Evolutionary conservation across 1,139 yeast species (phyloP), one percentile per base, ranked within the genome.

Genomic region (Candida dubliniensis): DNA sequence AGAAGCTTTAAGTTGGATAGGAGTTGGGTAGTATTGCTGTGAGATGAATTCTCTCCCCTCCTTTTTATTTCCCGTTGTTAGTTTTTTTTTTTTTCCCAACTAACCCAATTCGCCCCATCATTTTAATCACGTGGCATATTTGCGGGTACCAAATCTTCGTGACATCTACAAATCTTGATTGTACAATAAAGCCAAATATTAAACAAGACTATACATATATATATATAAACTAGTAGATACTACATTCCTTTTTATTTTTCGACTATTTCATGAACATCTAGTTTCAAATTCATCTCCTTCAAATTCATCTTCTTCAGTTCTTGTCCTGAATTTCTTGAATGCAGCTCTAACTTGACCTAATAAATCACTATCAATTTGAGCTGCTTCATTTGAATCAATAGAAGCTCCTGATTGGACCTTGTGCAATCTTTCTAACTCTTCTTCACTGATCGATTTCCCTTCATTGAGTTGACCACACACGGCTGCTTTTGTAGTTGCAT

Each of bases 221-320:
- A 18, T 18, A 18, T 18, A 18, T 18, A 18, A 18, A 18, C 23
- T 18, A 18, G 5, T 5, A 18, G 23, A 18, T 18, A 18, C 3
- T 18, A 18, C 23, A 18, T 18, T 18, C 23, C 3, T 18, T 18
- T 18, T 3, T 18, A 5, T 18, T 18, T 18, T 3, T 18, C 5
- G 23, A 5, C 5, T 5, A 18, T 18, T 5, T 18, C 41, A 38
- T 11, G 47, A 49, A 38, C 56, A 50, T 50, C 72, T 65, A 10
- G 87, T 76, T 56, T 81, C 87, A 50, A 79, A 72, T 58, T 82
- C 88, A 50, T 82, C 87, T 36, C 76, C 73, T 3, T 77, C 67
- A 39, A 74, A 67, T 37, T 66, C 71, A 14, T 67, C 71, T 36
- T 67, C 75, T 13, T 67, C 69, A 8, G 67, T 66, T 34, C 63